Base-by-base conservation (phyloP, 345 rosid species). In the Populus alba region DNA sequence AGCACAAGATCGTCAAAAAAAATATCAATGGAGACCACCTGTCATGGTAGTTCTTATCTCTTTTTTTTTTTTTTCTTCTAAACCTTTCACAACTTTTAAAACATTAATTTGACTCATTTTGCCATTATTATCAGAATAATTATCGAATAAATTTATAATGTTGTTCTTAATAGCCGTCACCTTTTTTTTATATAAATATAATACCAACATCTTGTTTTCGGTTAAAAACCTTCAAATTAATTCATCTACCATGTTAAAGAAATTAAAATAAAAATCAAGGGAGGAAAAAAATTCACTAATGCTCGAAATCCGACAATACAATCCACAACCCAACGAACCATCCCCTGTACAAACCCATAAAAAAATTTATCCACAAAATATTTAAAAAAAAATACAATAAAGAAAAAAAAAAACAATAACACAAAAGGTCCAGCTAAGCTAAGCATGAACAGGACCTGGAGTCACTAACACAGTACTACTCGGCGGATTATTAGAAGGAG, bases 311-410 rank as follows among this genome's bases (percentile, higher is more conserved):
- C 51, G 53, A 53, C 78, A 45, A 43, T 43, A 45, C 65, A 72
- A 69, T 31, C 62, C n/a, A 76, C 7, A 38, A 39, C 20, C 71
- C 41, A 23, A 4, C n/a, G 17, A 25, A n/a, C 72, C 72, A 70
- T 41, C 77, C 66, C 68, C 45, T 71, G 47, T 76, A 55, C 59
- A 57, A 68, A 20, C 79, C 31, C 73, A 68, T 45, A 15, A 9
- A 68, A 49, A 22, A 72, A 55, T 4, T 15, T 35, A 8, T 38
- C 1, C 9, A 39, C 12, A 16, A 66, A 43, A 29, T 66, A 37
- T 33, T 66, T 41, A 8, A 53, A 41, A 25, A 33, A 61, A 41
- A 57, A 70, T 13, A 41, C 5, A 68, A 37, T 7, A 12, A 53
- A 4, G 35, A 3, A 12, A 16, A 66, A 66, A 35, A 66, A 35